Evolutionary conservation across 345 rosid species (phyloP).

Genomic region (Cardiospermum halicacabum): DNA sequence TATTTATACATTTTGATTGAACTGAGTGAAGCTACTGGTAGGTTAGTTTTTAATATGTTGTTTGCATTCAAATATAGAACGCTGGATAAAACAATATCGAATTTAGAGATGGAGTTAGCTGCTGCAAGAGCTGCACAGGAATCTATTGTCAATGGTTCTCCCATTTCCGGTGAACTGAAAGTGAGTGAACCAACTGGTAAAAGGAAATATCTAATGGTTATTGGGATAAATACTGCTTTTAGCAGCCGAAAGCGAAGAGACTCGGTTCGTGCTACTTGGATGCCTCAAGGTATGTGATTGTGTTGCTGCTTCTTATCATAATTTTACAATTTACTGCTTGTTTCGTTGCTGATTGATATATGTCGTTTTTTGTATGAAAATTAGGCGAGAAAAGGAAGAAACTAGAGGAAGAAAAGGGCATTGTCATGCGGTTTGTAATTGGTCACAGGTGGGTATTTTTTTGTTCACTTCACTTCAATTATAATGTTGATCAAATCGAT

Average conservation of each 20-base stretch:
- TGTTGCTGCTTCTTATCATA: neutral
- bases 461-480: neutral
- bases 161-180: slow-evolving; percentile 56
- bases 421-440: slow-evolving; percentile 86
- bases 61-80: slow-evolving; percentile 38
- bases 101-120: slow-evolving; percentile 75
- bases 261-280: slow-evolving; percentile 93
- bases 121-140: slow-evolving; percentile 89
- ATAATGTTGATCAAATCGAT: neutral
- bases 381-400: slow-evolving; percentile 79
- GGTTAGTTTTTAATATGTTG: slow-evolving; percentile 11
- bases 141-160: slow-evolving; percentile 74
- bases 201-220: slow-evolving; percentile 81
- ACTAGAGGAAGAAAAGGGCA: slow-evolving; percentile 98
- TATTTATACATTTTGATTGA: neutral
- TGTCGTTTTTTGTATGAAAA: neutral
- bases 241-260: slow-evolving; percentile 95
- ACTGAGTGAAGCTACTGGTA: slow-evolving; percentile 11
- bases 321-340: neutral
- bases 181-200: slow-evolving; percentile 38
- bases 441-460: slow-evolving; percentile 83
- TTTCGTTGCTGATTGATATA: neutral
- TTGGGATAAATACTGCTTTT: slow-evolving; percentile 91
- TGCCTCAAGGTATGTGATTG: slow-evolving; percentile 78
- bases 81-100: slow-evolving; percentile 71